These are phyloP conservation scores for Begonia loranthoides DNA, from an alignment of 306 rosid species.

Conservation along the genomic window DNA sequence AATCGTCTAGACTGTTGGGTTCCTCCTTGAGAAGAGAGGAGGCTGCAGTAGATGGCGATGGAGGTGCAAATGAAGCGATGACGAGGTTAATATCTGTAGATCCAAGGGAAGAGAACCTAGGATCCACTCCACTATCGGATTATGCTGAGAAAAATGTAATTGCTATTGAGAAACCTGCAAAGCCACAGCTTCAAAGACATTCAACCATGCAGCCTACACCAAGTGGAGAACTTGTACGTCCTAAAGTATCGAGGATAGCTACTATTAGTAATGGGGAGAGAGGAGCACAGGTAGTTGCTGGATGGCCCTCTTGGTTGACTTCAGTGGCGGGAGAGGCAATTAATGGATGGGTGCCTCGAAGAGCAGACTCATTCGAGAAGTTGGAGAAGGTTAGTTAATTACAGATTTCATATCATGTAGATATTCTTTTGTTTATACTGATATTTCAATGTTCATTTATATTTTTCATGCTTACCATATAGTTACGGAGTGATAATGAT, in stretches of 20 bases:
- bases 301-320: conserved; percentile 91
- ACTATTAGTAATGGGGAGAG: conserved; percentile 39
- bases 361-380: conserved; percentile 66
- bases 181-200: conserved; percentile 12
- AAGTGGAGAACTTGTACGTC: conserved; percentile 10
- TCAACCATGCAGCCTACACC: conserved; percentile 11
- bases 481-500: no score
- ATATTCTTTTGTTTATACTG: neutral
- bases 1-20: conserved; percentile 15
- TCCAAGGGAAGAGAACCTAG: conserved; percentile 10
- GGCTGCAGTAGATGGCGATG: conserved; percentile 14
- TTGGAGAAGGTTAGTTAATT: conserved; percentile 45
- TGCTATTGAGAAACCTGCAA: conserved; percentile 15
- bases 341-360: conserved; percentile 75
- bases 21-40: conserved; percentile 15
- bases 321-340: conserved; percentile 78
- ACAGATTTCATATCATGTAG: neutral
- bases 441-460: neutral
- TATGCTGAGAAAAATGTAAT: conserved; percentile 17
- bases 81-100: conserved; percentile 24
- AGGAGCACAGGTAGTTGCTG: conserved; percentile 61
- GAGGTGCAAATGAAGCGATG: conserved; percentile 23
- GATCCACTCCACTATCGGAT: conserved; percentile 19
- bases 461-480: no score
- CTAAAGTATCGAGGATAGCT: conserved; percentile 14